A percentile compares a stretch with the other conserved stretches of the same genome.
phyloP scores from a whole-genome alignment of 2,329 filamentous ascomycete species.

The Exophiala calicioides region DNA sequence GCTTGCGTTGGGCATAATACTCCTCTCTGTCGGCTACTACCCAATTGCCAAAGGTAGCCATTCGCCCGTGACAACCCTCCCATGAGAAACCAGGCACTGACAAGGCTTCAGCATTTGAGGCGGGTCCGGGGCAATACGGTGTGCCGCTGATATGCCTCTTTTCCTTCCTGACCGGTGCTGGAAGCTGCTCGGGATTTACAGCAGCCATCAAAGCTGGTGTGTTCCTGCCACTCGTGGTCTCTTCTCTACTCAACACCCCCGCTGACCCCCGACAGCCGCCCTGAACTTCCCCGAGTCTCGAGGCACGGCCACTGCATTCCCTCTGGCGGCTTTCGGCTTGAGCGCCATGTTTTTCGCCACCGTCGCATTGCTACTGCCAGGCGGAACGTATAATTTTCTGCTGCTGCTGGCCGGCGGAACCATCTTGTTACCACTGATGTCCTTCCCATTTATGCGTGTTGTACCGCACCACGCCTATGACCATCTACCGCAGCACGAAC shows the following conservation, averaged over 20 bases:
- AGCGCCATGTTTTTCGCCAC: slow-evolving; percentile 96
- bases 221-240: no score
- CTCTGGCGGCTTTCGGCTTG: slow-evolving; percentile 86
- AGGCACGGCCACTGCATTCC: slow-evolving; percentile 91
- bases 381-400: slow-evolving; percentile 79
- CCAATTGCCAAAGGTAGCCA: slow-evolving; percentile 67
- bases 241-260: not conserved
- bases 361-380: slow-evolving; percentile 76
- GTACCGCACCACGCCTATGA: slow-evolving; percentile 54
- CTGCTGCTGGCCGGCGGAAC: slow-evolving; percentile 79
- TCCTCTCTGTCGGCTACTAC: slow-evolving; percentile 79
- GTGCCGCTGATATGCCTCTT: slow-evolving; percentile 72
- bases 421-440: slow-evolving; percentile 69
- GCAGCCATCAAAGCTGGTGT: slow-evolving; percentile 76
- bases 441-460: slow-evolving; percentile 81
- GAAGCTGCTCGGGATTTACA: slow-evolving; percentile 87
- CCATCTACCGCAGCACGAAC: slow-evolving; percentile 42
- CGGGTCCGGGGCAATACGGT: slow-evolving; percentile 60
- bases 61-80: slow-evolving; percentile 3
- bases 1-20: slow-evolving; percentile 70
- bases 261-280: slow-evolving; percentile 58
- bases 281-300: slow-evolving; percentile 89
- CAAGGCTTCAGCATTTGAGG: slow-evolving; percentile 64
- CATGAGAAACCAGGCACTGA: slow-evolving; percentile 34
- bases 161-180: slow-evolving; percentile 80